Evolutionary conservation across 495 filamentous ascomycete species (phyloP).

Genomic region (Podospora tetraspora): DNA sequence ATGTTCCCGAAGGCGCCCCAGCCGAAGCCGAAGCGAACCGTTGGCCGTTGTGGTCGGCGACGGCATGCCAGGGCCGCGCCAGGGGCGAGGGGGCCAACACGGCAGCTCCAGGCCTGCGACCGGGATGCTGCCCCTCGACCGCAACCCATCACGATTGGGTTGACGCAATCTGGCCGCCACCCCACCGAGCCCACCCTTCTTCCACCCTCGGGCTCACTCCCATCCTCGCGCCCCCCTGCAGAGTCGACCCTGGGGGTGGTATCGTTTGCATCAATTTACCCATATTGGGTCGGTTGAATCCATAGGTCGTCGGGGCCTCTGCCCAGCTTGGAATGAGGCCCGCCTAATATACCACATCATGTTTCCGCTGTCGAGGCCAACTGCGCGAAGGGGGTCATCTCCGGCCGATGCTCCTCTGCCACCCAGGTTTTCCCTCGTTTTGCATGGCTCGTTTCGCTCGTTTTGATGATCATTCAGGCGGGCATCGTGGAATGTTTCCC

Average conservation of each 20-base stretch:
- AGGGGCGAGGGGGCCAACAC: conserved; percentile 1
- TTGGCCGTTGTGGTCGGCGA: conserved; percentile 4
- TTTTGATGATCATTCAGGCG: neutral
- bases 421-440: neutral
- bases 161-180: neutral
- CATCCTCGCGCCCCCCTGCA: conserved; percentile 2
- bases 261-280: conserved; percentile 10
- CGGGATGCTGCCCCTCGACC: neutral
- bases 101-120: neutral
- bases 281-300: conserved; percentile 7
- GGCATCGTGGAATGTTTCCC: neutral
- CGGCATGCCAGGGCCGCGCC: conserved; percentile 6
- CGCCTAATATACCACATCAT: conserved; percentile 5
- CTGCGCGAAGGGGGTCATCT: neutral
- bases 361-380: conserved; percentile 3
- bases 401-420: neutral
- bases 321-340: neutral
- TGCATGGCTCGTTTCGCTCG: conserved; percentile 3
- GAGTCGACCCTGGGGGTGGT: conserved; percentile 8
- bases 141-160: neutral
- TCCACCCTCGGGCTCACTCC: neutral
- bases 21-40: conserved; percentile 6
- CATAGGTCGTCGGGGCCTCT: neutral
- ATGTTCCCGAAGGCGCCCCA: conserved; percentile 15
- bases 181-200: neutral